Base-by-base conservation (phyloP, 345 rosid genomes). In the Pugionium cornutum region DNA sequence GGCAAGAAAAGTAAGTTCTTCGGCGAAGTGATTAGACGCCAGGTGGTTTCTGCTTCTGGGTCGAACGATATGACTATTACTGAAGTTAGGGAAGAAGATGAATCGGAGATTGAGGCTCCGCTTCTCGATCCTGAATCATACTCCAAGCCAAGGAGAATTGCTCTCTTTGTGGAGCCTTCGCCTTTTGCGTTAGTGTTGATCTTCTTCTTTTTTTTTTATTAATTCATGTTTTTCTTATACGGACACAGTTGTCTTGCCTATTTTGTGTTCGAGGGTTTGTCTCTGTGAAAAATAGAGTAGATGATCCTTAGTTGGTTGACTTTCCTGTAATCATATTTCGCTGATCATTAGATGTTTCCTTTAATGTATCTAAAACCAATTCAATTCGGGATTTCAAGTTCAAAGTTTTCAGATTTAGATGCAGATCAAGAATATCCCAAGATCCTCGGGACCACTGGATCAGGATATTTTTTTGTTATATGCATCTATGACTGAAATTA, bases 101-200 rank as follows among this genome's bases (percentile, higher is more conserved):
- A 78, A 7, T 89, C 83, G 11, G 90, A 86, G 48, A 69, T 48
- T 7, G 78, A 68, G 1, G 66, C 75, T 58, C 78, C 78, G 0
- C 78, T 69, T 58, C 72, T 84, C 42, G 92, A 88, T 53, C 63
- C 85, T 0, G 96, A 82, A 50, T 71, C 62, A 26, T 65, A 40
- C 69, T 73, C 67, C 32, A 78, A 77, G 67, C 96, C 97, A 6
- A 82, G 95, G 4, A 88, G 99, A 9, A 88, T 94, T 70, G 99
- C 87, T 72, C 92, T 94, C 51, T 94, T 94, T 62, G 86, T 94
- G 18, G 99, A 94, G 84, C 99, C 99, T 61, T 94, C 99, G 11
- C 99, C 99, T 11, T 94, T 94, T 64, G 82, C 97, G 98, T 92
- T 77, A 88, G 94, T 82, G 33, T 28, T 7, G 27, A 1, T 42